These are phyloP conservation scores for Ceraceosorus bombacis DNA, from an alignment of 1,284 basidiomycete genomes.

Conservation along the genomic window DNA sequence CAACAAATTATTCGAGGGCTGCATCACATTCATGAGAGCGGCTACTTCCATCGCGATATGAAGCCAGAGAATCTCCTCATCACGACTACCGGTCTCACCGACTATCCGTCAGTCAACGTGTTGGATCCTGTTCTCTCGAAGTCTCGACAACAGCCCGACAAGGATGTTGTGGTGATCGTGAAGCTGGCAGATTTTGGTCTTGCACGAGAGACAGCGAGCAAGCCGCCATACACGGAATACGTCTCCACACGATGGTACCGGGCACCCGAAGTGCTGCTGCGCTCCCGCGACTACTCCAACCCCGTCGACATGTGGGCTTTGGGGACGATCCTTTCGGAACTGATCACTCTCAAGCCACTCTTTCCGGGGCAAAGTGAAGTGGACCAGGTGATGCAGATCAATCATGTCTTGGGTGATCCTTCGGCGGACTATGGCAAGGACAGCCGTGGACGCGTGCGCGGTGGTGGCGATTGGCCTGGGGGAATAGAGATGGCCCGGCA, in stretches of 20 bases:
- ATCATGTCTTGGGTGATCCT: conserved; percentile 87
- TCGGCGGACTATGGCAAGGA: conserved; percentile 73
- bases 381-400: conserved; percentile 85
- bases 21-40: conserved; percentile 80
- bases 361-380: conserved; percentile 96
- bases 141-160: conserved; percentile 53
- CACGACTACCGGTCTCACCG: conserved; percentile 92
- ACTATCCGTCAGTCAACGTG: conserved; percentile 60
- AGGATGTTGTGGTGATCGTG: conserved; percentile 91
- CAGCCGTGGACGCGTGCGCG: conserved; percentile 61
- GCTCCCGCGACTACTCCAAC: conserved; percentile 83
- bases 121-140: conserved; percentile 25
- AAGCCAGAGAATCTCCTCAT: conserved; percentile 99
- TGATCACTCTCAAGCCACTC: conserved; percentile 86
- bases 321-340: conserved; percentile 93
- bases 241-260: conserved; percentile 99
- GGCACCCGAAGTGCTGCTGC: conserved; percentile 88
- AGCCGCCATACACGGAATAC: conserved; percentile 95
- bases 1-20: conserved; percentile 83
- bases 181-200: conserved; percentile 98
- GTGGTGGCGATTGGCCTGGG: conserved; percentile 78
- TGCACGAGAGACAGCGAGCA: conserved; percentile 77
- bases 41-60: conserved; percentile 99
- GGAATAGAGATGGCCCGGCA: conserved; percentile 78
- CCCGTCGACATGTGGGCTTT: conserved; percentile 99